Evolutionary conservation across 768 basidiomycete genomes (phyloP), one percentile per base, ranked within the genome.

Genomic region (Sarcodon sp.): DNA sequence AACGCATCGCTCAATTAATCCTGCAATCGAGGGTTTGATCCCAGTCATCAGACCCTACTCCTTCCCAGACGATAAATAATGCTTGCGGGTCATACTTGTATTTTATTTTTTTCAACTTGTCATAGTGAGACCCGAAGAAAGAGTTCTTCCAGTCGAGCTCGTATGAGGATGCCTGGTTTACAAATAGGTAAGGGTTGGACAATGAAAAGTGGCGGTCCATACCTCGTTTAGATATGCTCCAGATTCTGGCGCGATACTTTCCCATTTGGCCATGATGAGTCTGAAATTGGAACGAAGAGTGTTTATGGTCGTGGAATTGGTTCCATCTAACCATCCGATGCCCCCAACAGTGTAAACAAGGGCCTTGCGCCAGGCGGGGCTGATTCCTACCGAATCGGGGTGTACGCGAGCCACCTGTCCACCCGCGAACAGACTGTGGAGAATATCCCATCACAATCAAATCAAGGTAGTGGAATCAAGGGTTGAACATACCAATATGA

Each of bases 191-290:
- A 27, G 21, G 21, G 4, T 27, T 27, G 21, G 21, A 27, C 4
- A 27, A 9, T 27, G 4, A 27, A 27, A 27, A 27, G 3, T 4
- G 21, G 21, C 21, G 21, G 21, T 27, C 52, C 62, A 15, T 21
- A 69, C 74, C 66, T 77, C 74, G 51, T 75, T 73, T 41, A 72
- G 62, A 55, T 76, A 74, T 3, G 73, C 62, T 3, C 69, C 72
- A 5, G 60, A 57, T 7, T 55, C 43, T 1, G 63, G 62, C 1
- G 58, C 54, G 8, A 69, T 51, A 18, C 64, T 65, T 4, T 65
- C 56, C 12, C 65, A 57, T 4, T 63, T 46, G 2, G 53, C 45
- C 45, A 59, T 53, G 47, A 51, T 57, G 36, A 47, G 46, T 31
- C 53, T 49, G 2, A 63, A 41, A 1, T 48, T 44, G 7, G 57